Conservation (phyloP, 2,329 filamentous ascomycete genomes). For the Pestalotiopsis sp. region DNA sequence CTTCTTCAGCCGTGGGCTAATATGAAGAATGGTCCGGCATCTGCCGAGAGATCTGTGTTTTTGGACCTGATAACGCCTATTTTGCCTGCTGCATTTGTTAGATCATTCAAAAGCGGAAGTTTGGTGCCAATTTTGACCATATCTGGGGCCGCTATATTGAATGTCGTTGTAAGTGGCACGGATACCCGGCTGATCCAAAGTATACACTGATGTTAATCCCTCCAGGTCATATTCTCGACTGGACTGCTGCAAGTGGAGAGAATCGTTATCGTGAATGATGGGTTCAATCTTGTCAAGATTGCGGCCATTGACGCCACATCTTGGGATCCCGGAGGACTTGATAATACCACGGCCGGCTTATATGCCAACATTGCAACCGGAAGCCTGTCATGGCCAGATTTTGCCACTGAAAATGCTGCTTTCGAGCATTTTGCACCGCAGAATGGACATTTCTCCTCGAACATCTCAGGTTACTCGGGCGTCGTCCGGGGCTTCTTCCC, state of each 20-base stretch:
- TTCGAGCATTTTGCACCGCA: not conserved
- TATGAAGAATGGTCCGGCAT: not conserved
- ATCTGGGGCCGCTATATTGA: not conserved
- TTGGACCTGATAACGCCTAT: constrained; percentile 7
- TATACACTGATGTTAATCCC: not conserved
- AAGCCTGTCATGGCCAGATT: not conserved
- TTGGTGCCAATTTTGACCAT: constrained; percentile 4
- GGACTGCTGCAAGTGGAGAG: constrained; percentile 2
- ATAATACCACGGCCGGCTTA: not conserved
- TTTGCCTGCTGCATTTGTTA: not conserved
- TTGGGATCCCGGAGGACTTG: not conserved
- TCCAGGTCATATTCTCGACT: not conserved
- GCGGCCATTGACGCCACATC: not conserved
- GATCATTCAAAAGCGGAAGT: not conserved
- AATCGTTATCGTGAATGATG: not conserved
- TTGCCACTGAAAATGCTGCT: not conserved
- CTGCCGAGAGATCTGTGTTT: not conserved
- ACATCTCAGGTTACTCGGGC: not conserved
- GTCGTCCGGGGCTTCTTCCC: not conserved
- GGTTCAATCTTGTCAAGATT: not conserved
- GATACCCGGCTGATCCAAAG: not conserved
- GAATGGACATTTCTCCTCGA: not conserved
- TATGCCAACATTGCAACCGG: not conserved
- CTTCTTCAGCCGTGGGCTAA: constrained; percentile 13
- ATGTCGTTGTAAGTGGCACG: not conserved